Evolutionary conservation across 495 filamentous ascomycete genomes (phyloP).

Genomic region (Podospora fimiseda): DNA sequence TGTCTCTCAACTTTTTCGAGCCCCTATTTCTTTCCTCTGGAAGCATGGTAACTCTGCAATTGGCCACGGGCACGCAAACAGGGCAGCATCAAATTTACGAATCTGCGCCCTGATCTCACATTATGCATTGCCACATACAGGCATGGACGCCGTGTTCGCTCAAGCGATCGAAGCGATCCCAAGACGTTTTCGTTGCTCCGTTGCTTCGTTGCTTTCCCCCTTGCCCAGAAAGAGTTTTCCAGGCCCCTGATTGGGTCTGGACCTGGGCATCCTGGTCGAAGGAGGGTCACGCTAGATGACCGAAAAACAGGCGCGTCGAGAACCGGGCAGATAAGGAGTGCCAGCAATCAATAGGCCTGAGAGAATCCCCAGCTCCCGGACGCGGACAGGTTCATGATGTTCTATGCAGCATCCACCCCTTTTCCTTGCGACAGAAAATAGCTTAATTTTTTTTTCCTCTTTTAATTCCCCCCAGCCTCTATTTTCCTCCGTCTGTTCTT

Average conservation of each 20-base stretch:
- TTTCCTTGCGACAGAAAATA: background rate
- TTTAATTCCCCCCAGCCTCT: background rate
- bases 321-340: background rate
- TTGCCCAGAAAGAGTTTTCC: conserved; percentile 9
- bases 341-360: background rate
- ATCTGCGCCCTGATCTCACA: background rate
- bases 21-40: no score
- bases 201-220: no score
- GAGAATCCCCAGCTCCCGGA: background rate
- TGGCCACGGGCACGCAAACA: background rate
- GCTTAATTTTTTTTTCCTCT: background rate
- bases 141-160: background rate
- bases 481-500: background rate
- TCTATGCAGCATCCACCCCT: background rate
- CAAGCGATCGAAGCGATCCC: background rate
- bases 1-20: background rate
- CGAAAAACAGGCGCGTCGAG: background rate
- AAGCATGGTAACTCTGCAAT: no score
- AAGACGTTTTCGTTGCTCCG: background rate
- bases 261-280: conserved; percentile 10
- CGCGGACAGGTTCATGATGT: background rate
- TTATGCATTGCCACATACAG: background rate
- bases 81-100: background rate
- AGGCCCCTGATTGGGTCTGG: conserved; percentile 4
- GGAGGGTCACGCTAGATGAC: conserved; percentile 5